phyloP scores from a whole-genome alignment of 148 eudicot genomes.

The Cornus kousa region DNA sequence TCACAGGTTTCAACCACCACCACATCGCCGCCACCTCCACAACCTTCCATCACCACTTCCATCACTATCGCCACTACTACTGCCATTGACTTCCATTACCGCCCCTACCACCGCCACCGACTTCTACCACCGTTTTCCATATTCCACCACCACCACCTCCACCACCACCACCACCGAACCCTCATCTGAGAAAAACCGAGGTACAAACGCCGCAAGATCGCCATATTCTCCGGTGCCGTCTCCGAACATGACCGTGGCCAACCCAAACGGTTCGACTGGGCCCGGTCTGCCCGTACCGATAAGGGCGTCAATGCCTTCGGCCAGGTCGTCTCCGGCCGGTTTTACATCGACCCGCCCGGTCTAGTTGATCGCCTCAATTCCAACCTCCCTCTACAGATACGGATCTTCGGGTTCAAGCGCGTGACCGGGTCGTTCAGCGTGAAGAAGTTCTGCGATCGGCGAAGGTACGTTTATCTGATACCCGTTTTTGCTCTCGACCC shows the following conservation, averaged over 20 bases:
- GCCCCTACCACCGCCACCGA: too few relatives aligned
- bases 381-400: slow-evolving; percentile 47
- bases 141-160: too few relatives aligned
- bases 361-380: slow-evolving; percentile 57
- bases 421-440: slow-evolving; percentile 63
- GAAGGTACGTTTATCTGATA: slow-evolving; percentile 81
- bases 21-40: too few relatives aligned
- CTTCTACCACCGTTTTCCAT: too few relatives aligned
- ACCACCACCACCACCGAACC: background rate
- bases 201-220: slow-evolving; percentile 82
- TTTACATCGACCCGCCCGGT: slow-evolving; percentile 78
- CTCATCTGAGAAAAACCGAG: slow-evolving; percentile 22
- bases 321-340: slow-evolving; percentile 84
- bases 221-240: slow-evolving; percentile 68
- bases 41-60: too few relatives aligned
- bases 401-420: slow-evolving; percentile 70
- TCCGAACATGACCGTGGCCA: slow-evolving; percentile 61
- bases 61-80: too few relatives aligned
- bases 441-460: slow-evolving; percentile 76
- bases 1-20: too few relatives aligned
- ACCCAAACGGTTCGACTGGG: slow-evolving; percentile 66
- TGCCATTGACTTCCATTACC: too few relatives aligned
- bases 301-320: slow-evolving; percentile 93
- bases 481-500: slow-evolving; percentile 90
- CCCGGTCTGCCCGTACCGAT: slow-evolving; percentile 88